A percentile compares a stretch with the other conserved stretches of the same genome.
These are phyloP conservation scores for Ambrosia artemisiifolia DNA, from an alignment of 129 eudicot genomes.

Conservation along the genomic window DNA sequence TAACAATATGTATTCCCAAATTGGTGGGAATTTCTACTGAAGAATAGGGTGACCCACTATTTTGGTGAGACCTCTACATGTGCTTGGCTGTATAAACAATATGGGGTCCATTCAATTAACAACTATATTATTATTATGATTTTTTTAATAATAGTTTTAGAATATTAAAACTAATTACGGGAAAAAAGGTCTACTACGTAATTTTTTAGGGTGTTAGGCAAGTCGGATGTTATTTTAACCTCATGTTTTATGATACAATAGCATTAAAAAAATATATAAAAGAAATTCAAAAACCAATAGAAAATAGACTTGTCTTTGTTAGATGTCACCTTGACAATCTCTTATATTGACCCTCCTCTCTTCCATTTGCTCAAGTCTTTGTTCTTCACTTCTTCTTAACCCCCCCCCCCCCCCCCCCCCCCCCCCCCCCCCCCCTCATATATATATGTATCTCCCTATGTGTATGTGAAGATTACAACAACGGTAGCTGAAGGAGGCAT, in stretches of 20 bases:
- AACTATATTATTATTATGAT: neutral
- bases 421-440: neutral
- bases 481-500: conserved; percentile 67
- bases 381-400: too few relatives aligned
- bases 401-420: conserved; percentile 2
- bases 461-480: conserved; percentile 4
- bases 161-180: neutral
- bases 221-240: neutral
- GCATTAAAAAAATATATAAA: conserved; percentile 2
- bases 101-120: conserved; percentile 37
- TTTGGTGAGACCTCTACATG: conserved; percentile 42
- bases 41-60: conserved; percentile 46
- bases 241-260: conserved; percentile 14
- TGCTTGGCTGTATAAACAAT: conserved; percentile 34
- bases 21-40: conserved; percentile 63
- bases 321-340: conserved; percentile 26
- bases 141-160: conserved; percentile 8
- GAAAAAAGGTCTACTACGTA: neutral
- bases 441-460: neutral
- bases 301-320: conserved; percentile 18
- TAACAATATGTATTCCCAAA: conserved; percentile 46
- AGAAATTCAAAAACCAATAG: neutral
- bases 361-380: conserved; percentile 37
- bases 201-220: neutral
- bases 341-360: conserved; percentile 45